Evolutionary conservation across 768 basidiomycete genomes (phyloP).

Genomic region (Daedalea quercina): DNA sequence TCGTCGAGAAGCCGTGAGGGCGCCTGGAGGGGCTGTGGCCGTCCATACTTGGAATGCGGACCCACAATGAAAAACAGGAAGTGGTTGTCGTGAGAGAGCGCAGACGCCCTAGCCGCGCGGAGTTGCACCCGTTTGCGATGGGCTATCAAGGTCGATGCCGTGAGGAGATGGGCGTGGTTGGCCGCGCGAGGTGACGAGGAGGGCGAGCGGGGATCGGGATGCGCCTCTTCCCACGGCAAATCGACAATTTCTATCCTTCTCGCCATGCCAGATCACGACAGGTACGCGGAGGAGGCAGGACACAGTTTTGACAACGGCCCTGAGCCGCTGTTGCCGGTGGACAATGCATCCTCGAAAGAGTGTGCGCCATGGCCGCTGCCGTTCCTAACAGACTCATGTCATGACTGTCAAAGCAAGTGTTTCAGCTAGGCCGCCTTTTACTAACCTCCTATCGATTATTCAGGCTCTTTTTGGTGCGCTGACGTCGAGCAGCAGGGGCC

Average conservation of each 20-base stretch:
- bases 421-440: neutral
- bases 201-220: neutral
- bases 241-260: neutral
- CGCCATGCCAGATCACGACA: neutral
- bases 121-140: neutral
- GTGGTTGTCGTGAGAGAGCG: constrained; percentile 15
- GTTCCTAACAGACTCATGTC: no score
- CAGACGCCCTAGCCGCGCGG: neutral
- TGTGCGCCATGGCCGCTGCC: neutral
- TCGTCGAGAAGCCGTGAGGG: constrained; percentile 12
- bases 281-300: neutral
- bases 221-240: neutral
- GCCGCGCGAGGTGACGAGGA: neutral
- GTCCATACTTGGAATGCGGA: constrained; percentile 18
- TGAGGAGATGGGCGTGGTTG: neutral
- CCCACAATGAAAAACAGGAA: constrained; percentile 13
- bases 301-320: neutral
- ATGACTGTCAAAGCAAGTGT: neutral
- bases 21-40: constrained; percentile 14
- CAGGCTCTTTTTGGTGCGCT: no score
- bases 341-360: neutral
- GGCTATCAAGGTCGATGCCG: neutral
- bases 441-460: neutral
- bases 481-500: no score
- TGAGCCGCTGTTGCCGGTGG: neutral